These are phyloP conservation scores for Flueggea neowawraea DNA, from an alignment of 441 rosid species.

Conservation along the genomic window DNA sequence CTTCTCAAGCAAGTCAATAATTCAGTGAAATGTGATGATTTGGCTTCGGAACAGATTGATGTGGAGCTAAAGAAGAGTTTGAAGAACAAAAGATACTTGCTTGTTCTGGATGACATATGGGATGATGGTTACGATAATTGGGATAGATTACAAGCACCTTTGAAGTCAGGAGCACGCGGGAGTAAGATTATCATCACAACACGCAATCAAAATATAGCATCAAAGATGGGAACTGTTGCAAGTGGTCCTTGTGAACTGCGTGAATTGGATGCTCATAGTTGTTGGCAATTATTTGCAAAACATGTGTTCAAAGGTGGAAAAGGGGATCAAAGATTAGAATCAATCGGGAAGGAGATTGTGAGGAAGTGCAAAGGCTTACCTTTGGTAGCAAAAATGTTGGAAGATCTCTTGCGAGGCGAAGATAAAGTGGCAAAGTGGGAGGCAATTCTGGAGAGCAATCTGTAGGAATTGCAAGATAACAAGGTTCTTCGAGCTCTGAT, in stretches of 20 bases:
- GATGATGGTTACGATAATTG: constrained; percentile 3
- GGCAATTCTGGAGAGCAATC: constrained; percentile 4
- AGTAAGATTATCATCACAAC: constrained; percentile 24
- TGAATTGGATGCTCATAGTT: constrained; percentile 1
- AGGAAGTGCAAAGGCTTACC: constrained; percentile 11
- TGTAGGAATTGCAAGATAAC: constrained; percentile 2
- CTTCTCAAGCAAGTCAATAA: not conserved
- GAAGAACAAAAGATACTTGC: constrained; percentile 2
- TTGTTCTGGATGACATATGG: constrained; percentile 28
- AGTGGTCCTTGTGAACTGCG: not conserved
- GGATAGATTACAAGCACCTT: not conserved
- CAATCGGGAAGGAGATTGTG: constrained; percentile 8
- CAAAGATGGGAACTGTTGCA: not conserved
- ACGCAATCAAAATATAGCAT: constrained; percentile 9
- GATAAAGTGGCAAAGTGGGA: constrained; percentile 3
- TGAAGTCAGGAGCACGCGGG: not conserved
- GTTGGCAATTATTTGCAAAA: constrained; percentile 10
- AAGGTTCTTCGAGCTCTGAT: constrained; percentile 10
- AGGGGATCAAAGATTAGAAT: not conserved
- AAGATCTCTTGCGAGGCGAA: constrained; percentile 3
- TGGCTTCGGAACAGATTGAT: constrained; percentile 3
- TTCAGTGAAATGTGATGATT: not conserved
- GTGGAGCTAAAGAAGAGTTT: constrained; percentile 1
- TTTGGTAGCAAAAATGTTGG: constrained; percentile 11
- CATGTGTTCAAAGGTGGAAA: constrained; percentile 7